These are phyloP conservation scores for Luzula sylvatica DNA, from an alignment of 176 grass and related monocot species.

Conservation along the genomic window DNA sequence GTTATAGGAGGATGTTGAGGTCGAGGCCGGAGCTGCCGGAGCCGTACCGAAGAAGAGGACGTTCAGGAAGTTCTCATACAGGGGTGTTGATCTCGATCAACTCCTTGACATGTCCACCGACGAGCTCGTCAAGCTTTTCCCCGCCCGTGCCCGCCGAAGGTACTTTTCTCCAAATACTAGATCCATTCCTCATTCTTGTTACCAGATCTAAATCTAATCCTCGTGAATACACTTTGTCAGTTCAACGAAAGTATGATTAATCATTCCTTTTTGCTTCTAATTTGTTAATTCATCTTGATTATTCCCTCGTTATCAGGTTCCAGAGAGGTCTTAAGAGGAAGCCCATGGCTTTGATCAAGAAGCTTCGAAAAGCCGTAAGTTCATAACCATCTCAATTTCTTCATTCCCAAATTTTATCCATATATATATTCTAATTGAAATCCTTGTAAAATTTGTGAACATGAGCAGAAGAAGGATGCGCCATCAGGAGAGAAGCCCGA, in stretches of 20 bases:
- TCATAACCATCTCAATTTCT: not conserved
- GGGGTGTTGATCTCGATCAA: slow-evolving; percentile 88
- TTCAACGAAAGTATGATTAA: too few species aligned
- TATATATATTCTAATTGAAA: too few species aligned
- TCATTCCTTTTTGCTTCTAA: too few species aligned
- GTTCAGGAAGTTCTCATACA: slow-evolving; percentile 94
- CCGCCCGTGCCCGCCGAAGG: slow-evolving; percentile 71
- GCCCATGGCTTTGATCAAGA: slow-evolving; percentile 96
- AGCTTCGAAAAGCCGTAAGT: slow-evolving; percentile 90
- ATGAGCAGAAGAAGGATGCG: slow-evolving; percentile 45
- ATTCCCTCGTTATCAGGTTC: slow-evolving; percentile 34
- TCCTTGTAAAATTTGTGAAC: not conserved
- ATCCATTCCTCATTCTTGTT: not conserved
- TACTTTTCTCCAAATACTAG: not conserved
- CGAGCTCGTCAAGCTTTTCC: slow-evolving; percentile 86
- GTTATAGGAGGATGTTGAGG: slow-evolving; percentile 49
- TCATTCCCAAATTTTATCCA: not conserved
- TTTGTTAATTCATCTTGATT: too few species aligned
- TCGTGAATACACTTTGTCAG: too few species aligned
- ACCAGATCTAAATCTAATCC: too few species aligned
- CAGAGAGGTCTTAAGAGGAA: slow-evolving; percentile 94
- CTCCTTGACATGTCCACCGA: slow-evolving; percentile 97
- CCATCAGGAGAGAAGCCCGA: slow-evolving; percentile 51
- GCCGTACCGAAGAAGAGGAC: slow-evolving; percentile 90
- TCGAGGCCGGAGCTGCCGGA: slow-evolving; percentile 44